Evolutionary conservation across 75 land plant species (phyloP).

Genomic region (Selaginella moellendorffii): DNA sequence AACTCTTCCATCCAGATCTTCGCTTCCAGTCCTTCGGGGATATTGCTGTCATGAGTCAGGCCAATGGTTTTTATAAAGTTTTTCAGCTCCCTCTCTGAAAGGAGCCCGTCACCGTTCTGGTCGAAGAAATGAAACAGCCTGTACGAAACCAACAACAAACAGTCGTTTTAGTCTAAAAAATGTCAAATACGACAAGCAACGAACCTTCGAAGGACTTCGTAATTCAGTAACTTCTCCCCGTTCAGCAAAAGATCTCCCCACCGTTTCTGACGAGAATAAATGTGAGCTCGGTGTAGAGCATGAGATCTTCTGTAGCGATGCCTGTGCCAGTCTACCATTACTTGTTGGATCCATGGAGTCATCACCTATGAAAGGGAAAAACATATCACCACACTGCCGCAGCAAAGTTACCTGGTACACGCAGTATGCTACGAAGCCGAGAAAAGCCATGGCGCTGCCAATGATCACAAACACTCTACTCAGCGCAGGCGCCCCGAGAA

Average conservation of each 20-base stretch:
- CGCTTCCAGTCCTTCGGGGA: constrained; percentile 30
- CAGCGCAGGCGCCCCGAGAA: constrained; percentile 20
- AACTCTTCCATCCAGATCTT: constrained; percentile 41
- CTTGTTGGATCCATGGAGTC: background rate
- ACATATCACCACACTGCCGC: background rate
- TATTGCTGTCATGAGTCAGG: constrained; percentile 31
- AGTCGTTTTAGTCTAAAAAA: no score
- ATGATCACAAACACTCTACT: constrained; percentile 11
- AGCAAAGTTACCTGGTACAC: constrained; percentile 43
- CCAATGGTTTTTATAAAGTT: constrained; percentile 37
- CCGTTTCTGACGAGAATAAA: background rate
- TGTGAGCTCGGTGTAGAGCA: background rate
- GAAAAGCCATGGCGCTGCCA: constrained; percentile 19
- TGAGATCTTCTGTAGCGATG: background rate
- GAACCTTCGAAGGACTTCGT: background rate
- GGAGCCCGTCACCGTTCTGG: constrained; percentile 12
- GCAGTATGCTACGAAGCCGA: constrained; percentile 38
- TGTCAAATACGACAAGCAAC: background rate
- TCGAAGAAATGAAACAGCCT: constrained; percentile 39
- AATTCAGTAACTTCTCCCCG: background rate
- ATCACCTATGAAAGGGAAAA: no score
- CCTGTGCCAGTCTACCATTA: background rate
- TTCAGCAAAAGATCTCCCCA: background rate
- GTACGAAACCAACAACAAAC: no score
- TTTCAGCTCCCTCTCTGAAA: constrained; percentile 30